phyloP scores from a whole-genome alignment of 768 basidiomycete species.

The Rhodotorula sphaerocarpa region DNA sequence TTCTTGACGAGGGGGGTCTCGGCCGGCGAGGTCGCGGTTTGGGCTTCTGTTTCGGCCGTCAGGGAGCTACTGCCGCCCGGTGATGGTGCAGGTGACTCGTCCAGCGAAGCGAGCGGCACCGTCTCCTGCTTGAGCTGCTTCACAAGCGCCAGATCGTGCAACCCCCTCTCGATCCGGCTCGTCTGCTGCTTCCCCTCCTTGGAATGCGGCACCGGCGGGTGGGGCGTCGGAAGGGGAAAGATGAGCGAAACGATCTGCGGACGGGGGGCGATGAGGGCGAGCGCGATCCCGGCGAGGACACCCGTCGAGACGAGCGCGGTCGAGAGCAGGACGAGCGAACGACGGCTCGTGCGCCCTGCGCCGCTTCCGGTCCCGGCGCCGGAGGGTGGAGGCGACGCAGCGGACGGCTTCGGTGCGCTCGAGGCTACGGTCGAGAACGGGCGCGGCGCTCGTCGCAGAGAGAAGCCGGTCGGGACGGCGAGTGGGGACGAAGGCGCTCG shows the following conservation, averaged over 20 bases:
- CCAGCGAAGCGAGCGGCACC: background rate
- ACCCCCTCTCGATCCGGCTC: conserved; percentile 56
- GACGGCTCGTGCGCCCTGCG: background rate
- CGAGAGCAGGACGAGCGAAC: conserved; percentile 22
- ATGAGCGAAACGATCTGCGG: conserved; percentile 53
- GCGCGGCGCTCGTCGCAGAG: background rate
- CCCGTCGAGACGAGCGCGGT: conserved; percentile 23
- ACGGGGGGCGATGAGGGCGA: conserved; percentile 50
- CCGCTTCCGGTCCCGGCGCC: background rate
- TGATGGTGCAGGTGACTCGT: background rate
- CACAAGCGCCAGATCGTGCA: conserved; percentile 62
- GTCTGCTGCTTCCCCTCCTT: conserved; percentile 56
- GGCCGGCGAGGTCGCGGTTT: background rate
- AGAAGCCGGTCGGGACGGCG: no score
- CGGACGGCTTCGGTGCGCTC: background rate
- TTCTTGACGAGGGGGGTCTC: conserved; percentile 45
- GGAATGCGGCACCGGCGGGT: conserved; percentile 57
- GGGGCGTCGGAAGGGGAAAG: conserved; percentile 67
- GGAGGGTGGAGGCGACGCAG: background rate
- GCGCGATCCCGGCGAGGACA: conserved; percentile 16
- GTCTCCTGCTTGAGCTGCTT: conserved; percentile 49
- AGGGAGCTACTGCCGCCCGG: conserved; percentile 10
- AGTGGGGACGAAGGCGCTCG: no score
- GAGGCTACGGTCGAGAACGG: background rate
- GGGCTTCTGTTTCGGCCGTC: conserved; percentile 46